A percentile compares a stretch with the other conserved stretches of the same genome.
phyloP scores from a whole-genome alignment of 2,329 filamentous ascomycete species.

The Penicillium psychrosexuale region DNA sequence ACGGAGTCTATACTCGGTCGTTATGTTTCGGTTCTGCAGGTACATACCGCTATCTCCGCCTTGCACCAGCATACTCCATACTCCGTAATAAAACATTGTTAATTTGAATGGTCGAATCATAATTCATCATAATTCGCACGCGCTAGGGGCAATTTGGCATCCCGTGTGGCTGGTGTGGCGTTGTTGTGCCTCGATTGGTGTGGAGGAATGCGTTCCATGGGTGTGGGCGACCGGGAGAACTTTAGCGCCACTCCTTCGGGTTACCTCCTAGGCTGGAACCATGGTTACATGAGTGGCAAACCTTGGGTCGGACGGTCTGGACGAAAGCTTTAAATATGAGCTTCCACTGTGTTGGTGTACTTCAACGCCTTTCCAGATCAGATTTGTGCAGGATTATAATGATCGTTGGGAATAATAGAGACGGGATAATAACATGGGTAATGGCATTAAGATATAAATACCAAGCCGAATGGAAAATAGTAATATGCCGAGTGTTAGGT shows the following conservation, averaged over 20 bases:
- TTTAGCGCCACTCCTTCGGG: neutral
- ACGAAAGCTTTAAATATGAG: neutral
- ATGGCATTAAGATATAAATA: conserved; percentile 1
- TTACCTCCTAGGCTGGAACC: neutral
- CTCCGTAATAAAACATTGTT: neutral
- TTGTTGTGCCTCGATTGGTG: neutral
- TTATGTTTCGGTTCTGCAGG: neutral
- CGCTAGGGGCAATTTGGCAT: neutral
- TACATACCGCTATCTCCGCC: neutral
- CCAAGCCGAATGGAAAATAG: conserved; percentile 5
- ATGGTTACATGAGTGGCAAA: neutral
- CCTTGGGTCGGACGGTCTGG: neutral
- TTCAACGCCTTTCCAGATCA: neutral
- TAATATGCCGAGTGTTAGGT: conserved; percentile 10
- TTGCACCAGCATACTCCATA: neutral
- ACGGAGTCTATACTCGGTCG: too few species aligned
- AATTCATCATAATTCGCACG: neutral
- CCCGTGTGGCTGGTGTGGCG: conserved; percentile 8
- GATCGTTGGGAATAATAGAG: neutral
- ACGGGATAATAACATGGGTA: neutral
- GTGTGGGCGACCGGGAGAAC: neutral
- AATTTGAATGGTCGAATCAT: conserved; percentile 1
- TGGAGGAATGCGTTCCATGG: neutral
- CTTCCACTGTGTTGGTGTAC: neutral
- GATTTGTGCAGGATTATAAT: too few species aligned